Evolutionary conservation across 2,329 filamentous ascomycete species (phyloP), one percentile per base, ranked within the genome.

Genomic region (Diaporthe velutina): DNA sequence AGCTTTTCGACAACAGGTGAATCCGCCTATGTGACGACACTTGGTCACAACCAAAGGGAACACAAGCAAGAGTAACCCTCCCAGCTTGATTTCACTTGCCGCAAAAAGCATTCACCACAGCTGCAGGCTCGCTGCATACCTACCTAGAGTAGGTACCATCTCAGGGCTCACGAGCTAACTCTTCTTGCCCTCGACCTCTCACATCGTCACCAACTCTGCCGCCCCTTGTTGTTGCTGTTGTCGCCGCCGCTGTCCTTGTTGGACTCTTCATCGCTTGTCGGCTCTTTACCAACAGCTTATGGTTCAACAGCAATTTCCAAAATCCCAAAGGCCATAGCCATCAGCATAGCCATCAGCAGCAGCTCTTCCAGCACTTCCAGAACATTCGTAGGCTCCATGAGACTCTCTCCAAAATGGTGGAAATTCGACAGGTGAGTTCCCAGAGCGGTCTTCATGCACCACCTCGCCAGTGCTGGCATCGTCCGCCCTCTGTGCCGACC

Each of bases 361-460:
- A 71, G 60, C 57, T n/a, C 45, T 50, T 50, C 45, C 22, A 42
- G 42, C 38, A 25, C 28, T 64, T 60, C 54, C 58, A 64, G 35
- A 54, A 72, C 33, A 64, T 67, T 25, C 61, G 73, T 76, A 60
- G 38, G 33, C 72, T 70, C 61, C 57, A 73, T 64, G 42, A 58
- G 40, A 22, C 28, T 48, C 33, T 45, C 25, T 60, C 19, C 67
- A 74, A 76, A n/a, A 78, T 75, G 70, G 76, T 79, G 78, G 79
- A 80, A 73, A 68, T 79, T 48, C 78, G 78, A 73, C 78, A 78
- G 66, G 78, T 79, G n/a, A 70, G 73, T 38, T 35, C 40, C 15
- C 45, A 3, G 38, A 48, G 28, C 17, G n/a, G 25, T 45, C 35
- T 17, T 45, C 7, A 38, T 9, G 60, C 54, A 25, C 30, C 48